Base-by-base conservation (phyloP, 768 basidiomycete genomes). In the Leccinum rimulosum region DNA sequence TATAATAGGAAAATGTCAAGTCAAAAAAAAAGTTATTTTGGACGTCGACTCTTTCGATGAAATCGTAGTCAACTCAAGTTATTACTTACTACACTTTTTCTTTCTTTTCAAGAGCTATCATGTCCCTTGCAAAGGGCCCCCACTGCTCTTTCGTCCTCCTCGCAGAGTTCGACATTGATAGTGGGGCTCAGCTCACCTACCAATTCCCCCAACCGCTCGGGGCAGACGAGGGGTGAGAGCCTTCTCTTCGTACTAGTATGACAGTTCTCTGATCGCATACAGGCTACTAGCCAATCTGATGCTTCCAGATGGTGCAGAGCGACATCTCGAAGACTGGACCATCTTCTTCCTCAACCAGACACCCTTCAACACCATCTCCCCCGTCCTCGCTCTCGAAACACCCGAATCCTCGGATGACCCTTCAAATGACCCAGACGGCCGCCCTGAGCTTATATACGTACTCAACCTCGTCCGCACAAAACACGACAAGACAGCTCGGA, bases 311-410 rank as follows among this genome's bases (percentile, higher is more conserved):
- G 97, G 97, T 6, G 97, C 95, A 31, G 96, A 99, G 76, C 86
- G 89, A 53, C 91, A 96, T 61, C 76, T 89, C 25, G 93, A 96
- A 71, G 97, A 98, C 74, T 98, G 95, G 95, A 98, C 97, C 6
- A 87, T 98, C 48, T 99, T 99, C 81, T 97, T 96, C 74, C 83
- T 99, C 58, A 98, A 98, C 70, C 97, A 98, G 75, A 93, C 91
- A 0, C 81, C 87, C 0, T 91, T 88, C 76, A 94, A 95, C 69
- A 88, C 87, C 17, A 92, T 96, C 63, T 84, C 87, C 2, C 90
- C 93, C 6, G 83, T 94, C 15, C 80, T 95, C 45, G 85, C 90
- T 1, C 76, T 89, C 62, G 89, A 89, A 65, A 84, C 82, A 1
- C 68, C 75, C 47, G 74, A 76, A 27, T 54, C 69, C 12, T 67